Evolutionary conservation across 345 rosid genomes (phyloP).

Genomic region (Gossypium longicalyx): DNA sequence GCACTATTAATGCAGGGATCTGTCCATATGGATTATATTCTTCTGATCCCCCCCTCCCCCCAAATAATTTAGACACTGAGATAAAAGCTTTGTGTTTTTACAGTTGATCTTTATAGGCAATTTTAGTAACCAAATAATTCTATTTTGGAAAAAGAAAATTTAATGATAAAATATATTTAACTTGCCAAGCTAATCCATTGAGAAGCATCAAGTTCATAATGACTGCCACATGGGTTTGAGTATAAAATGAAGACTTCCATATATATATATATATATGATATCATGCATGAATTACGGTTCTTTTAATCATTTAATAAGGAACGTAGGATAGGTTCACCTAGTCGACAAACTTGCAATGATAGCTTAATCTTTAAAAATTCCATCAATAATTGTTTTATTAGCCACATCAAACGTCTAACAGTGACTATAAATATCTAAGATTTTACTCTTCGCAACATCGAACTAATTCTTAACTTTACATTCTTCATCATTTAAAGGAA

Average conservation of each 20-base stretch:
- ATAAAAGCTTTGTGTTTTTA: too few species aligned
- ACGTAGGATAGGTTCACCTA: conserved; percentile 6
- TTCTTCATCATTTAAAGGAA: neutral
- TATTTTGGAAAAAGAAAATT: too few species aligned
- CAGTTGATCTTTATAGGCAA: too few species aligned
- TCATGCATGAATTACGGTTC: conserved; percentile 5
- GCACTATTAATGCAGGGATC: neutral
- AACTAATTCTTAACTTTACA: neutral
- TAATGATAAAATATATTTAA: too few species aligned
- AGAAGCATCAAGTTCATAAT: too few species aligned
- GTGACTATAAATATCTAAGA: conserved; percentile 36
- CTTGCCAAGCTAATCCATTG: too few species aligned
- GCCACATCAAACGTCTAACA: neutral
- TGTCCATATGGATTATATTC: neutral
- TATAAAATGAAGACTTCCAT: too few species aligned
- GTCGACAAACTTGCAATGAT: conserved; percentile 3
- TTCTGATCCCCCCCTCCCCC: too few species aligned
- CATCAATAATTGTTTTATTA: conserved; percentile 19
- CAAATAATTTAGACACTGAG: too few species aligned
- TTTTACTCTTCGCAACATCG: conserved; percentile 20
- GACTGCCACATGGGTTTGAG: too few species aligned
- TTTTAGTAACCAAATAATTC: too few species aligned
- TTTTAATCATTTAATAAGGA: conserved; percentile 6
- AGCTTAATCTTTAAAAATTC: conserved; percentile 14
- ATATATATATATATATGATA: too few species aligned